Base-by-base conservation (phyloP, 176 grass and related monocot species). In the Zoysia japonica region DNA sequence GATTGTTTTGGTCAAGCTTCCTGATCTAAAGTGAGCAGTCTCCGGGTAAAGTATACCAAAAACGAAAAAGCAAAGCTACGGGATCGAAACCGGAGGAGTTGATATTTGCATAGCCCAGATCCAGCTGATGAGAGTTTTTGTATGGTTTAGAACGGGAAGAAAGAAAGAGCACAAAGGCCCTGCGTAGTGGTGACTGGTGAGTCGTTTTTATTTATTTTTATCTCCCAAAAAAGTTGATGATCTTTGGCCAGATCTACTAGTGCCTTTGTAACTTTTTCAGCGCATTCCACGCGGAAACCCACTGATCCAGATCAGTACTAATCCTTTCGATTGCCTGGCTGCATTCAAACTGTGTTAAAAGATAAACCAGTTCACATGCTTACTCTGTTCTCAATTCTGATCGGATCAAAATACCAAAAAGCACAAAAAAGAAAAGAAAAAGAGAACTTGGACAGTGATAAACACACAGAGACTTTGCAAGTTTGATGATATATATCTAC, bases 201-300 rank as follows among this genome's bases (percentile, higher is more conserved):
- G 28, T 28, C 28, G 28, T 28, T 45, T 62, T 63, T 53, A 61
- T 36, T 36, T 10, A 36, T 61, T 74, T 28, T 20, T 9, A 84
- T 80, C 70, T n/a, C 39, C 76, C 0, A 6, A 52, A 43, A 43
- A 63, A 84, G 15, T 55, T 47, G 7, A 75, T 16, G 59, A 48
- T 43, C 64, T 70, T 75, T 64, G 36, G 76, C 2, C 4, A 76
- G 37, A 68, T 80, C 47, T 42, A 70, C 50, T 70, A 19, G 2
- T 70, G 56, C 69, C 47, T 20, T 57, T 19, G 2, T 48, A 69
- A 16, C 14, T 40, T 73, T 61, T 62, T 12, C 40, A 74, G 69
- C 84, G 46, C 52, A 79, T 83, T 63, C 46, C 54, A 6, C 20
- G 0, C 41, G 40, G 70, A 84, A 63, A 16, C 13, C 62, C 74